Evolutionary conservation across 1,139 yeast genomes (phyloP).

Genomic region (Saccharomycopsis phalli): DNA sequence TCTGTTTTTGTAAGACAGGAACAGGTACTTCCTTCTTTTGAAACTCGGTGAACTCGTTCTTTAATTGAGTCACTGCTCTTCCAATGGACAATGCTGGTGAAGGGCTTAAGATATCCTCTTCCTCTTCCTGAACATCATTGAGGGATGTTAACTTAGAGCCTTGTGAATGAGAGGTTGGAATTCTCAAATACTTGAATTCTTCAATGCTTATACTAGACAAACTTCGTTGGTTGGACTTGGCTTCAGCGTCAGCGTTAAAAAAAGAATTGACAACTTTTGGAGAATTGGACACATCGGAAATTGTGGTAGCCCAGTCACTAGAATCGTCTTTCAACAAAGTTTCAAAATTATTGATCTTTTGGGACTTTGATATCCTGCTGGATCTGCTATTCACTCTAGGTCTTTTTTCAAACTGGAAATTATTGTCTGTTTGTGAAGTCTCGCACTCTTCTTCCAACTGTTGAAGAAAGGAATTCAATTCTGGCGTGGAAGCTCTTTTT

Average conservation of each 20-base stretch:
- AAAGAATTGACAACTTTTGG: conserved; percentile 12
- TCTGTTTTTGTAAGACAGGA: neutral
- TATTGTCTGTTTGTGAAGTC: neutral
- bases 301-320: conserved; percentile 18
- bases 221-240: neutral
- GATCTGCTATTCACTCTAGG: neutral
- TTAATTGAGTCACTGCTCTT: conserved; percentile 1
- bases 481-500: conserved; percentile 5
- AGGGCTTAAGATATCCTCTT: neutral
- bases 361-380: conserved; percentile 10
- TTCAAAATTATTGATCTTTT: conserved; percentile 14
- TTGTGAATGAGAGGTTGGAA: conserved; percentile 7
- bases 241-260: neutral
- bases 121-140: conserved; percentile 13
- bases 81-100: neutral
- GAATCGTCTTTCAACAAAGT: conserved; percentile 14
- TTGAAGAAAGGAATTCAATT: conserved; percentile 13
- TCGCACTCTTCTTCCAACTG: conserved; percentile 5
- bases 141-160: conserved; percentile 1
- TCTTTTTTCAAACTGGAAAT: conserved; percentile 10
- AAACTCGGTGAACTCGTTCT: neutral
- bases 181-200: conserved; percentile 12
- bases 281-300: neutral
- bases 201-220: conserved; percentile 4
- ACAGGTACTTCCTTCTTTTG: neutral